Evolutionary conservation across 169 alveolate genomes (phyloP), one percentile per base, ranked within the genome.

Genomic region (Pseudocohnilembus persalinus): DNA sequence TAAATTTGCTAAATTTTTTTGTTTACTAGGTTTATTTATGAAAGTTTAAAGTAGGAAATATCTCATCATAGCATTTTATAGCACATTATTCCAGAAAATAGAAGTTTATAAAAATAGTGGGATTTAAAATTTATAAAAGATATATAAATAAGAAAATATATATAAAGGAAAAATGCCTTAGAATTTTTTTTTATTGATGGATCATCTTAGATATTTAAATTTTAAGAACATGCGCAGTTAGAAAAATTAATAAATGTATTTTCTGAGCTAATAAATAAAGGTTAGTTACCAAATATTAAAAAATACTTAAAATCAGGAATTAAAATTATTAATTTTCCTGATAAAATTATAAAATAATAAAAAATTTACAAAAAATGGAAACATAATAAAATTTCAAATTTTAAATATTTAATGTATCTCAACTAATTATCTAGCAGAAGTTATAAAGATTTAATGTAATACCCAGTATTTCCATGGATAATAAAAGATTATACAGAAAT

Each of bases 381-480:
- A 78, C 87, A 88, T 68, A 88, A 94, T 90, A 88, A 95, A 85
- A 91, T 95, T 35, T 93, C 97, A 1, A 95, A 92, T 29, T 93
- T 92, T 73, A 91, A 92, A 73, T 90, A 93, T 26, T 16, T 95
- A 68, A 91, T 89, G 92, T 34, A 82, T 33, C 26, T 95, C 29
- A 95, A 95, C 82, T 31, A 82, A 31, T 84, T 88, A 64, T 91
- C 94, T 29, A 89, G 91, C 35, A 85, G 98, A 74, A 83, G 94
- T 20, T 93, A 84, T 88, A 91, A 93, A 80, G 95, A 94, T 84
- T 83, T 94, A 29, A 91, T 91, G 31, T 89, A 94, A 88, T 94
- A 94, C 88, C 96, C 95, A 31, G 93, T 94, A 26, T 85, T 88
- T 77, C 97, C 97, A n/a, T 94, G 97, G 97, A 86, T 94, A 26